phyloP scores from a whole-genome alignment of 352 stramenopile genomes.

The Phytophthora sp. region DNA sequence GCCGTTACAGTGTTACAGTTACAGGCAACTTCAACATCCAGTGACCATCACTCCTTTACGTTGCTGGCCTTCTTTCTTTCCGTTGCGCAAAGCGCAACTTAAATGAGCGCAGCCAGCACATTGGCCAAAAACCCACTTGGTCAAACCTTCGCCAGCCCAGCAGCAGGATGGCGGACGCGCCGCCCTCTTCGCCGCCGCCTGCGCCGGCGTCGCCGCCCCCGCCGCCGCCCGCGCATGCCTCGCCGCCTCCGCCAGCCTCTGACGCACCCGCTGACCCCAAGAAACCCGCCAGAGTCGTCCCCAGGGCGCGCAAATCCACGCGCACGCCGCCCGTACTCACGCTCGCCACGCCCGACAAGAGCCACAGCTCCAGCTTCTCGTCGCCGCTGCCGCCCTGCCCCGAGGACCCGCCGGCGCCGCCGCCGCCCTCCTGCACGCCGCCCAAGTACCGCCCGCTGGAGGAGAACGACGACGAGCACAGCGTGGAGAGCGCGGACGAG shows the following conservation, averaged over 20 bases:
- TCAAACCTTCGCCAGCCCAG: too few relatives aligned
- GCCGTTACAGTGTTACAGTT: slow-evolving; percentile 5
- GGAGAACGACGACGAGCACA: slow-evolving; percentile 55
- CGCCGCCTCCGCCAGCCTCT: slow-evolving; percentile 17
- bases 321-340: slow-evolving; percentile 1
- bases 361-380: slow-evolving; percentile 72
- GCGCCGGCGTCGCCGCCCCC: slow-evolving; percentile 30
- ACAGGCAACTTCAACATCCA: slow-evolving; percentile 24
- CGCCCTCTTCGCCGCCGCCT: slow-evolving; percentile 20
- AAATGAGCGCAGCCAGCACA: too few relatives aligned
- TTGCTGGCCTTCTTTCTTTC: too few relatives aligned
- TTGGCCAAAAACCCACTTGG: too few relatives aligned
- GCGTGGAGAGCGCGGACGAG: slow-evolving; percentile 45
- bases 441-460: slow-evolving; percentile 73
- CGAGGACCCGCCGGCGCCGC: slow-evolving; percentile 67
- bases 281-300: slow-evolving; percentile 9
- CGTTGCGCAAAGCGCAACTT: too few relatives aligned
- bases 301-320: slow-evolving; percentile 1
- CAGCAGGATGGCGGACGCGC: slow-evolving; percentile 12
- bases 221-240: slow-evolving; percentile 28
- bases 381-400: slow-evolving; percentile 77
- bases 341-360: slow-evolving; percentile 16
- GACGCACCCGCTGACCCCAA: not conserved
- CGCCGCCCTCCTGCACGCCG: slow-evolving; percentile 64
- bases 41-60: slow-evolving; percentile 7